phyloP scores from a whole-genome alignment of 495 filamentous ascomycete genomes.

The Viridothelium virens region DNA sequence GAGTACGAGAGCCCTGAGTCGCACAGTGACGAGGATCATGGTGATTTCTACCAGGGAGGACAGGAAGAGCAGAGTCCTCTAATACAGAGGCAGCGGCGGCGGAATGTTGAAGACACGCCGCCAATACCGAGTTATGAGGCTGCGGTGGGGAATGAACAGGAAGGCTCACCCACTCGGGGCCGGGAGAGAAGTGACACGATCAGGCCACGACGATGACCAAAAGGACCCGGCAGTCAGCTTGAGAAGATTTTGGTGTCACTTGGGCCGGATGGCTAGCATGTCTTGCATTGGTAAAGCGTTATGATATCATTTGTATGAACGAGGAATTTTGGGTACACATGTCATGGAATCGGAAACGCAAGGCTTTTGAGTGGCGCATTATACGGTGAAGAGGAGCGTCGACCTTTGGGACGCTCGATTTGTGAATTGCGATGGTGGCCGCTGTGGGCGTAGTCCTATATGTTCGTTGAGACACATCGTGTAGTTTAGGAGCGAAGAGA shows the following conservation, averaged over 20 bases:
- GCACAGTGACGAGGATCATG: slow-evolving; percentile 13
- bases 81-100: not conserved
- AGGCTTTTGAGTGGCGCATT: not conserved
- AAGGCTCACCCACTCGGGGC: not conserved
- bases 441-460: too few relatives aligned
- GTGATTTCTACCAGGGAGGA: slow-evolving; percentile 10
- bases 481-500: too few relatives aligned
- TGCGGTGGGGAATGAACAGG: slow-evolving; percentile 23
- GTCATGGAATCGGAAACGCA: not conserved
- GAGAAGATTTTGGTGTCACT: not conserved
- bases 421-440: too few relatives aligned
- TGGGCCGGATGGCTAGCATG: not conserved
- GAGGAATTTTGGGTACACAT: not conserved
- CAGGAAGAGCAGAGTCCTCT: slow-evolving; percentile 15
- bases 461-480: too few relatives aligned
- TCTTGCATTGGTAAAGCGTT: slow-evolving; percentile 2
- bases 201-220: slow-evolving; percentile 1
- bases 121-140: slow-evolving; percentile 38
- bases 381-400: not conserved
- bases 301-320: not conserved
- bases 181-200: slow-evolving; percentile 27
- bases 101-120: slow-evolving; percentile 13
- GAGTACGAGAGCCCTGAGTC: slow-evolving; percentile 37
- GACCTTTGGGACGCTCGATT: not conserved
- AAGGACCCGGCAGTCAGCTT: not conserved